Evolutionary conservation across 495 filamentous ascomycete species (phyloP), one percentile per base, ranked within the genome.

Genomic region (Neurospora sp.): DNA sequence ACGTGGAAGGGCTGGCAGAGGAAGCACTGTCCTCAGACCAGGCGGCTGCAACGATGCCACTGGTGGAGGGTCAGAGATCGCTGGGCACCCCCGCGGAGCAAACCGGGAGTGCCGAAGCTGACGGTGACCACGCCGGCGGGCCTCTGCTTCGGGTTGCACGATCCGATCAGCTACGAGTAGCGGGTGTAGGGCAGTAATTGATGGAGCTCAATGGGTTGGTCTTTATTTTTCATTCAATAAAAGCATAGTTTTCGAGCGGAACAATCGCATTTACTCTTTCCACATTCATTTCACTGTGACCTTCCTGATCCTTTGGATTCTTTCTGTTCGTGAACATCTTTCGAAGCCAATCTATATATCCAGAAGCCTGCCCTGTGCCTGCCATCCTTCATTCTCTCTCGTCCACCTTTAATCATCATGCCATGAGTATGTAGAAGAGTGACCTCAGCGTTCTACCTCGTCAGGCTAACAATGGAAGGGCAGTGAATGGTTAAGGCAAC

Each of bases 251-350:
- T 16, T 14, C 23, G 12, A 62, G 54, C 23, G 5, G 31, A 62
- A 8, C 1, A 59, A 0, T 8, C 8, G 54, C 0, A 16, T 31
- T 16, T 62, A 4, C 2, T 16, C 23, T 59, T 62, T 4, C 5
- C 0, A 12, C 10, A 0, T 31, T 8, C 12, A 4, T 31, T 1
- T 16, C 20, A 6, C 11, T 23, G n/a, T 11, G n/a, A 0, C 3
- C 20, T 31, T 7, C 0, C 0, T 59, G 23, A 31, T 59, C 1
- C 6, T 12, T 1, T n/a, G n/a, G n/a, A n/a, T n/a, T n/a, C n/a
- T 8, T 27, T 3, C 54, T 31, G 12, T 16, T 12, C 5, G 20
- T 18, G 2, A 35, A 18, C 5, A 7, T 62, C 2, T 35, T 8
- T 4, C 54, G 0, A 3, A 3, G 18, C 6, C 2, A 18, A 6